Evolutionary conservation across 129 eudicot species (phyloP), one percentile per base, ranked within the genome.

Genomic region (Helianthus tuberosus): DNA sequence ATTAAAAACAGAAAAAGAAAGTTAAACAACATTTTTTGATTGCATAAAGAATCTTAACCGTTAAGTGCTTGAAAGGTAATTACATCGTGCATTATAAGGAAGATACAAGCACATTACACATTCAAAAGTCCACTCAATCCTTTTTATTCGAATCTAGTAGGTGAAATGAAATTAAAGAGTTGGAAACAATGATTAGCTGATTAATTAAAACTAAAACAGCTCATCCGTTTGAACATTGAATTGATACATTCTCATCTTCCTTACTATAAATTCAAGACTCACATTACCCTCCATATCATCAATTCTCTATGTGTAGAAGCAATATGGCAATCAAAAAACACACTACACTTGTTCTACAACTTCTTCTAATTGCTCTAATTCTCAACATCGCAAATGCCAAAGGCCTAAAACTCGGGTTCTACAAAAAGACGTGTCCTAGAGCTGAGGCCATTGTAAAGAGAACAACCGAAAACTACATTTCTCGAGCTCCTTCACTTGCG

Each of bases 401-500:
- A 36, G 74, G 59, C 12, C 72, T 90, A 76, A 66, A 61, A 11
- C 13, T 63, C 5, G 77, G 67, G 7, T 87, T 63, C 72, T 90
- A 90, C 76, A 7, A 74, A 10, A 67, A 76, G 36, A 73, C 85
- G 10, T 90, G 96, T 74, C 96, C 96, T 3, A 14, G 36, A 12
- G 82, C 55, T 11, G 94, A 87, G 75, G 49, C 58, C 0, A 85
- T 87, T 38, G 91, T 85, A 9, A 58, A 77, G 54, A 43, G 44
- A 43, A 68, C 78, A 38, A 87, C 93, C 0, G 63, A 72, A 13
- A 50, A 11, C 5, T 73, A 75, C 61, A 59, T 90, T 52, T 79
- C 84, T 51, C 51, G 17, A 8, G 93, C 84, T 8, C 94, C 96
- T 35, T 71, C 88, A 36, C 86, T 90, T 57, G 89, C 93, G 43